Base-by-base conservation (phyloP, 495 filamentous ascomycete species). In the Xylaria palmicola region DNA sequence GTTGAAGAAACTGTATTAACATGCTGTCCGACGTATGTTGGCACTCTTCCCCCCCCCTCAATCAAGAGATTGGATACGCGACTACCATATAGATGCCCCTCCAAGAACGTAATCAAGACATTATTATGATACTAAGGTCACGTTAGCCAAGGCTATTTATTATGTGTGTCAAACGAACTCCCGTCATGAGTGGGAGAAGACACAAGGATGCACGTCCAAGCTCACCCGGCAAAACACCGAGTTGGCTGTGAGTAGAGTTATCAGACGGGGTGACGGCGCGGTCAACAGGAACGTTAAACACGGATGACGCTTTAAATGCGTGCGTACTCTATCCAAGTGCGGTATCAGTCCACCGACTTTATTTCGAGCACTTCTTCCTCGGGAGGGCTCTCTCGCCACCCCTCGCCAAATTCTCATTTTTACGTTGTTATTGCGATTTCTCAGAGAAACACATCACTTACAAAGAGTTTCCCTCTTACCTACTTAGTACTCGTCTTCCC, bases 301-400 rank as follows among this genome's bases (percentile, higher is more conserved):
- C 6, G 7, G 27, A 6, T 17, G 27, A 49, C n/a, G 47, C 47
- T 9, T 5, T 49, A 30, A 49, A 49, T 9, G 47, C 47, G 30
- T 9, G 47, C 47, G 19, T 49, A 49, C 26, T 49, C 47, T 49
- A 49, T 49, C 30, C 47, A 49, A 30, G 47, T 49, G 15, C 47
- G 47, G 5, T 49, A 49, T 30, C 47, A 49, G 27, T 49, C 47
- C 27, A 49, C 47, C 7, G 47, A 49, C 7, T 49, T 49, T 10
- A 10, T 32, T 4, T 48, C 44, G 3, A 49, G 27, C 27, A 6
- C 9, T 20, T 19, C 47, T 15, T 49, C 47, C 27, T 32, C 47
- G 19, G 47, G 29, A 49, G 6, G 47, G 27, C 6, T 29, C 17
- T 32, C 27, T 10, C 27, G 30, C 3, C 19, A 19, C 6, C 1